Evolutionary conservation across 169 alveolate species (phyloP).

Genomic region (Eimeria tenella): DNA sequence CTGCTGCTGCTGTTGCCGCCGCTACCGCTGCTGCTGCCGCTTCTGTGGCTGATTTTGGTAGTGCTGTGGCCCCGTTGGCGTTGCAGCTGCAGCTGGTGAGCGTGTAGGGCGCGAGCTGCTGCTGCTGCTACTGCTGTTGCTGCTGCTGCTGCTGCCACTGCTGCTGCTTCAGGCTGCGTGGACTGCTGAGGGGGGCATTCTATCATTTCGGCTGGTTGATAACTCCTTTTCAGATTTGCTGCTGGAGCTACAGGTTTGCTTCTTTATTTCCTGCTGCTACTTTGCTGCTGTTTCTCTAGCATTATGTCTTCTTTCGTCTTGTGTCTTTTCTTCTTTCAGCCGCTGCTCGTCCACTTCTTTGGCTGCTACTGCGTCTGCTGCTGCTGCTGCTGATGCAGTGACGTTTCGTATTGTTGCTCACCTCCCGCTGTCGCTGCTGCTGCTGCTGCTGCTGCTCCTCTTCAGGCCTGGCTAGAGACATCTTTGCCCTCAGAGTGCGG

Average conservation of each 20-base stretch:
- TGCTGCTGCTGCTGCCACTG: constrained; percentile 15
- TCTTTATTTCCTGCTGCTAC: background rate
- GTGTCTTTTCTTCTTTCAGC: background rate
- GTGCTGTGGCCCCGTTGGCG: no score
- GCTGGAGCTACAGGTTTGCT: constrained; percentile 38
- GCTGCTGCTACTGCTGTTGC: constrained; percentile 7
- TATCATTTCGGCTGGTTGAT: background rate
- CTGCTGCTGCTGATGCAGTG: background rate
- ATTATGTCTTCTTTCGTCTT: background rate
- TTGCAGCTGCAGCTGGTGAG: no score
- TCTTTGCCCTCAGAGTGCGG: constrained; percentile 26
- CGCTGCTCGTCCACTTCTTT: background rate
- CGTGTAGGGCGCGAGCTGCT: background rate
- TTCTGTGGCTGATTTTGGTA: background rate
- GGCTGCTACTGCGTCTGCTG: background rate
- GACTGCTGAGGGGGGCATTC: constrained; percentile 37
- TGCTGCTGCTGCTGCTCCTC: constrained; percentile 6
- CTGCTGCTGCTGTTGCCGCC: constrained; percentile 42
- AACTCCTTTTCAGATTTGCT: background rate
- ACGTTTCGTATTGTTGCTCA: background rate
- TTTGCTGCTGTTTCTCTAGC: no score
- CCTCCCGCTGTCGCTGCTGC: background rate
- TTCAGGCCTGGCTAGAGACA: constrained; percentile 14
- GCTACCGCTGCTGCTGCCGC: constrained; percentile 25
- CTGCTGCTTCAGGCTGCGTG: constrained; percentile 6